Percentiles rank a stretch among this genome's conserved stretches.
These are phyloP conservation scores for Iris pallida DNA, from an alignment of 116 monocot genomes.

Conservation along the genomic window DNA sequence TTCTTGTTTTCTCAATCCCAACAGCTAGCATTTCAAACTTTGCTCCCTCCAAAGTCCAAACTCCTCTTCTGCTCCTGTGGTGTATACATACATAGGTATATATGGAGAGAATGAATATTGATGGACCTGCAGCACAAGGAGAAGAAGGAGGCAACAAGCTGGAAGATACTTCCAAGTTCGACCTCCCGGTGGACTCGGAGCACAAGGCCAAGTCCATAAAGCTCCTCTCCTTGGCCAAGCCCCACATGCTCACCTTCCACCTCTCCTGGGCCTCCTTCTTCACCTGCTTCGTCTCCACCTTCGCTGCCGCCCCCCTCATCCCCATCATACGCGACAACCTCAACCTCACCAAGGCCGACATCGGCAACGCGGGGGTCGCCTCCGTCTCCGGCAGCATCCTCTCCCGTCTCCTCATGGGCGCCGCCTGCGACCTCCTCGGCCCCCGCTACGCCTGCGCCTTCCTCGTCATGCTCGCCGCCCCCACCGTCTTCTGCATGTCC, in stretches of 20 bases:
- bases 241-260: conserved; percentile 56
- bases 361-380: conserved; percentile 71
- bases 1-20: no score
- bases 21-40: no score
- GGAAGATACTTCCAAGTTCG: no score
- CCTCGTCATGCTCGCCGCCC: conserved; percentile 52
- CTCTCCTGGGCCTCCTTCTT: conserved; percentile 53
- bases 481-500: conserved; percentile 62
- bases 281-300: conserved; percentile 53
- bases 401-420: conserved; percentile 70
- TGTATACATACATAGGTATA: no score
- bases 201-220: conserved; percentile 9
- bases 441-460: conserved; percentile 61
- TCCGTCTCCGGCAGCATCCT: conserved; percentile 72
- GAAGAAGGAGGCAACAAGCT: no score
- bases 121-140: no score
- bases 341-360: conserved; percentile 36
- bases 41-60: no score
- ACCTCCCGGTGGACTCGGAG: conserved; percentile 8
- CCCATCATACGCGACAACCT: conserved; percentile 56
- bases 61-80: no score
- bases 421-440: conserved; percentile 62
- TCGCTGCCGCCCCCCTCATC: conserved; percentile 48
- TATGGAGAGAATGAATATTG: no score
- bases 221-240: conserved; percentile 2